These are phyloP conservation scores for Oleoguttula mirabilis DNA, from an alignment of 495 filamentous ascomycete genomes.

Conservation along the genomic window DNA sequence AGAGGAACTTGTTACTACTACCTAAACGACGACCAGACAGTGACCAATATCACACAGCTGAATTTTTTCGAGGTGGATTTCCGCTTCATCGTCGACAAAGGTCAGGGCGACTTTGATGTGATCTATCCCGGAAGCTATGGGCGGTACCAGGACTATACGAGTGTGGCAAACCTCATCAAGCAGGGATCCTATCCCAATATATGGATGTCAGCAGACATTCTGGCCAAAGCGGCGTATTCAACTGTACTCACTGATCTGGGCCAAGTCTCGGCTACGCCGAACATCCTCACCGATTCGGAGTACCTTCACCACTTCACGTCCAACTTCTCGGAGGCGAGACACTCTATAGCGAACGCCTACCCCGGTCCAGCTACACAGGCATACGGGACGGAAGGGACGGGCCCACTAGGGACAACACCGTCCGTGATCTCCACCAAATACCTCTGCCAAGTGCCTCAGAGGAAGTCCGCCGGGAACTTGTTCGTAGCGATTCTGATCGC, in stretches of 20 bases:
- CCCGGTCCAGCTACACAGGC: conserved; percentile 9
- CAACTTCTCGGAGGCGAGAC: conserved; percentile 17
- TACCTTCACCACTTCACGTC: conserved; percentile 17
- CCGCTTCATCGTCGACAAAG: conserved; percentile 10
- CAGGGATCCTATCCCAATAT: conserved; percentile 14
- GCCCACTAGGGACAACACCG: conserved; percentile 17
- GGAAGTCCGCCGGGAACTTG: conserved; percentile 22
- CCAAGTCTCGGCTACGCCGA: conserved; percentile 15
- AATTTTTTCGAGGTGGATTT: conserved; percentile 6
- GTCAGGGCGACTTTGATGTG: conserved; percentile 1
- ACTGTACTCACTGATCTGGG: conserved; percentile 27
- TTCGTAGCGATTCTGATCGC: conserved; percentile 25
- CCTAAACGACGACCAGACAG: conserved; percentile 2
- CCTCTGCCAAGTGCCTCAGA: conserved; percentile 27
- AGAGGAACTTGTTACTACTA: conserved; percentile 9
- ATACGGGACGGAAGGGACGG: conserved; percentile 10
- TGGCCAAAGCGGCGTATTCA: conserved; percentile 26
- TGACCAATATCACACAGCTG: conserved; percentile 4
- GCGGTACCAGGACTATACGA: neutral
- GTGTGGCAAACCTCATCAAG: neutral
- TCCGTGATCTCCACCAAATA: conserved; percentile 23
- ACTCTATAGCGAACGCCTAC: conserved; percentile 8
- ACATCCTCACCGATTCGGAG: conserved; percentile 22
- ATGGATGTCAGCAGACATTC: conserved; percentile 20
- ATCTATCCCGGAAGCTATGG: conserved; percentile 3